Base-by-base conservation (phyloP, 129 eudicot genomes). In the Helichrysum umbraculigerum region DNA sequence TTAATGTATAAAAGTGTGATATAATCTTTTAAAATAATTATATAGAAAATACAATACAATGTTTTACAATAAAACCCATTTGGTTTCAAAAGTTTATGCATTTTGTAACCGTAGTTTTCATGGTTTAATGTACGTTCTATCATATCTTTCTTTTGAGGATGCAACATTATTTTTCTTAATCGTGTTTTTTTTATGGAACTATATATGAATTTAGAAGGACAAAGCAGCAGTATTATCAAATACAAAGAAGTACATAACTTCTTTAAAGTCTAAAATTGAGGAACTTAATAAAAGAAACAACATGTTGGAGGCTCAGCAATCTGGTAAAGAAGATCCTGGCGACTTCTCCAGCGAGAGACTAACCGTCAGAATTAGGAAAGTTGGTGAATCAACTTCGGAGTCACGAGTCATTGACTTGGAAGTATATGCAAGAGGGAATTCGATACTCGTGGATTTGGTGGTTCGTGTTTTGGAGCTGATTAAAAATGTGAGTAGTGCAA, bases 151-250 rank as follows among this genome's bases (percentile, higher is more conserved):
- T 35, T 35, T 6, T 35, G 41, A 35, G 41, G 41, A 35, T 35
- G 9, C 44, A 37, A 4, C 39, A 25, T 32, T 68, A 47, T 29
- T 32, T 32, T 33, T 52, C 4, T 71, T 32, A n/a, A 6, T 72
- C 1, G 6, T 79, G 6, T 11, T 72, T 35, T 35, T 9, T 44
- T 44, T 39, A 22, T 52, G 61, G 25, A 11, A 11, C 4, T 32
- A 42, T 54, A 14, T n/a, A 16, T 74, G 64, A 60, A 39, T 68
- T 47, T 77, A 94, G 98, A 94, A 84, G 73, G 97, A 88, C 65
- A 94, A 91, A 68, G 91, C 96, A 66, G 78, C 98, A 1, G 96
- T 94, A 54, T 83, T 94, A 10, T 65, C 74, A 58, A 81, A 78
- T 54, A 87, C 96, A 21, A 81, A 76, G 47, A 91, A 91, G 79